Base-by-base conservation (phyloP, 306 rosid genomes). In the Luffa aegyptiaca region DNA sequence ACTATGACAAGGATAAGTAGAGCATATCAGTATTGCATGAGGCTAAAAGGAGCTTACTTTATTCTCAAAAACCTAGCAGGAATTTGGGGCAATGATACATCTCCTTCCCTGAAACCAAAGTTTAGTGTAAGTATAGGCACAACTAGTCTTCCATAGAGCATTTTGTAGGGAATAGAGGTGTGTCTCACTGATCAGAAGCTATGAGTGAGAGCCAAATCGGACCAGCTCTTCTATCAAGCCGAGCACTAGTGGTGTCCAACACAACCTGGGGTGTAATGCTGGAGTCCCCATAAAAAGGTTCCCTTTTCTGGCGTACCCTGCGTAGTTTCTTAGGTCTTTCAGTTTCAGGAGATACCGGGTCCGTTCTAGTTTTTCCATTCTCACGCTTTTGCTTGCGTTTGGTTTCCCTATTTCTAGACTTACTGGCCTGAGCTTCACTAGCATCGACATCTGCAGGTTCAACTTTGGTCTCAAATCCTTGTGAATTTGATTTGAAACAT, bases 201-300 rank as follows among this genome's bases (percentile, higher is more conserved):
- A 85, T 73, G 65, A 93, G 92, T 59, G 90, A 86, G 69, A 93
- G 86, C 99, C 99, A 95, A 81, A 95, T 85, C 61, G 97, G 96
- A 76, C 90, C 88, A 58, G 75, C 59, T 88, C 87, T 87, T 79
- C 84, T 82, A 48, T 84, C 88, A 75, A 66, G 80, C 75, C 80
- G 86, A 63, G 80, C 88, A 84, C 85, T 64, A 76, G 86, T 77
- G 48, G 89, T 84, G 59, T 90, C 92, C 70, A 91, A 80, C 79
- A 90, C 90, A 80, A 82, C 88, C 79, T 87, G 91, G 6, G 90
- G 90, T 64, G 88, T 80, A 70, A 84, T 55, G 71, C 87, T 80
- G 69, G 88, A 74, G 83, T 82, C 91, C 68, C 84, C 92, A 81
- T 51, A 80, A 52, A 26, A 49, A 86, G 86, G 53, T 81, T 90